Conservation (phyloP, 139 green algal genomes). For the Tetradesmus lagerheimii region DNA sequence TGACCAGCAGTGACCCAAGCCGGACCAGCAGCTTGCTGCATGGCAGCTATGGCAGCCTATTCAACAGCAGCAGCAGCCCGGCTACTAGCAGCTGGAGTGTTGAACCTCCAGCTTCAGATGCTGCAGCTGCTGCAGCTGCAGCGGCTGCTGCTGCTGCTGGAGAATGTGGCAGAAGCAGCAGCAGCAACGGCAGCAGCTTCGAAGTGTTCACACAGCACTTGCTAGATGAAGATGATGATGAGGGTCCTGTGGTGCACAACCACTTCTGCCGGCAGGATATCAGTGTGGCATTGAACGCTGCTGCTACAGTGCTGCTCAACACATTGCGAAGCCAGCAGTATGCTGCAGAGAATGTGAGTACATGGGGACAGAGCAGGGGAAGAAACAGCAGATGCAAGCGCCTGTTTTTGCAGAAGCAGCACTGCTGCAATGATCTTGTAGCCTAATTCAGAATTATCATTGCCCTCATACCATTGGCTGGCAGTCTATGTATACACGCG, state of each 20-base stretch:
- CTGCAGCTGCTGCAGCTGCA: neutral
- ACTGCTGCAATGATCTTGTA: neutral
- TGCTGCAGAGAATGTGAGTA: slow-evolving; percentile 60
- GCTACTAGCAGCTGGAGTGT: neutral
- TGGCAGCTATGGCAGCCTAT: neutral
- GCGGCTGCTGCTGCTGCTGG: neutral
- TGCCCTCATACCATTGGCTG: too few relatives aligned
- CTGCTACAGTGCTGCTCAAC: slow-evolving; percentile 55
- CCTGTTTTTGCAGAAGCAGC: neutral
- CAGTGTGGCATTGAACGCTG: slow-evolving; percentile 50
- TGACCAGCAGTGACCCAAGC: neutral
- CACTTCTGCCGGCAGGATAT: slow-evolving; percentile 54
- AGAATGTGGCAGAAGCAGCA: too few relatives aligned
- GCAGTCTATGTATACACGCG: too few relatives aligned
- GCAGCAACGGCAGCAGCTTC: neutral
- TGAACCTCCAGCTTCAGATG: neutral
- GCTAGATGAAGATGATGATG: neutral
- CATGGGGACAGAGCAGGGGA: too few relatives aligned
- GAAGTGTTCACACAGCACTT: neutral
- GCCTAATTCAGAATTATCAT: too few relatives aligned
- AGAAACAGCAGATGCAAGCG: too few relatives aligned
- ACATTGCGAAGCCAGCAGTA: slow-evolving; percentile 65
- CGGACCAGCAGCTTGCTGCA: neutral
- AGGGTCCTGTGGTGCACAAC: neutral
- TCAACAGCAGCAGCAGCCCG: neutral